Evolutionary conservation across 1,139 yeast species (phyloP), one percentile per base, ranked within the genome.

Genomic region (Candida dubliniensis): DNA sequence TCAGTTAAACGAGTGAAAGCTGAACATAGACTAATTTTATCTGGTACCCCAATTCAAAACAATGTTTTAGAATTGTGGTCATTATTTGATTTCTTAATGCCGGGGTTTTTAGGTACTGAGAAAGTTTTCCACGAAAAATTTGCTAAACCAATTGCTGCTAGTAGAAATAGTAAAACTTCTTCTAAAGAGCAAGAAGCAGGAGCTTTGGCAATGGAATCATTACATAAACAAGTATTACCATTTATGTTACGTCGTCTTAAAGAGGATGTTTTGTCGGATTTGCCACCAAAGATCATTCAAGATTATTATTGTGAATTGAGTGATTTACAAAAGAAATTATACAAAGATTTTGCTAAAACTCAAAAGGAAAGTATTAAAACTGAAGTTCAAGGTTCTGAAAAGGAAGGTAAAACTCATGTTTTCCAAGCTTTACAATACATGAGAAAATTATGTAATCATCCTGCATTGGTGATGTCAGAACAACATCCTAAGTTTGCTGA

Each of bases 41-140:
- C 98, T 0, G 99, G 99, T 56, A 95, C 99, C 0, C 99, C 99
- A 24, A 93, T 95, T 57, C 99, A 95, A 64, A 95, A 95, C 59
- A 93, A 95, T 59, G 99, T 95, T 1, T 76, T 95, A 40, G 99
- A 95, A 62, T 71, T 95, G 49, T 95, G 99, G 99, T 93, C 99
- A 2, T 71, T 95, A 56, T 95, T 95, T 71, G 99, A 95, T 63
- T 95, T 90, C 63, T 74, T 95, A 63, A 95, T 95, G 99, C 99
- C 99, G 1, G 99, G 99, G 1, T 95, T 93, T 61, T 73, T 95
- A 56, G 99, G 99, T 13, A 85, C 96, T 2, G 99, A 95, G 60
- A 93, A 90, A 64, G 79, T 86, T 37, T 95, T 95, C 70, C 95
- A 91, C 57, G 98, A 91, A 51, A 84, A 93, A 53, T 95, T 91